These are phyloP conservation scores for Brassica juncea DNA, from an alignment of 345 rosid species.

Conservation along the genomic window DNA sequence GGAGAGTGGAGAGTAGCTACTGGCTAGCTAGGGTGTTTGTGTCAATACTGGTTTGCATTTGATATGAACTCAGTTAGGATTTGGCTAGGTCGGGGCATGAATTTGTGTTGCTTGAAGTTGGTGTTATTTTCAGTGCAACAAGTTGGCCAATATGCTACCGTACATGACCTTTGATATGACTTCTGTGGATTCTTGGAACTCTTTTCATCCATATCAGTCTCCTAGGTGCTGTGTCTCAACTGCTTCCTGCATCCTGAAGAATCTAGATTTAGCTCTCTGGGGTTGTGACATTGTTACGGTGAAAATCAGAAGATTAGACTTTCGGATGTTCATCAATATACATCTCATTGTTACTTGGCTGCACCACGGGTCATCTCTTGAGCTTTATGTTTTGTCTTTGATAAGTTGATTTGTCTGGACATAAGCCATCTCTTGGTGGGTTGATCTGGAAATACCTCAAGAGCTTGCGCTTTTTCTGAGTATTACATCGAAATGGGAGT, in stretches of 20 bases:
- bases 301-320: slow-evolving; percentile 1
- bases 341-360: neutral
- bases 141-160: slow-evolving; percentile 3
- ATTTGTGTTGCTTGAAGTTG: slow-evolving; percentile 6
- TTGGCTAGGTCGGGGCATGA: slow-evolving; percentile 12
- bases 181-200: neutral
- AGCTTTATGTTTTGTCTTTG: neutral
- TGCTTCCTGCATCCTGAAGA: slow-evolving; percentile 8
- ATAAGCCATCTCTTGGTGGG: neutral
- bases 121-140: neutral
- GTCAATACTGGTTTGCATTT: slow-evolving; percentile 5
- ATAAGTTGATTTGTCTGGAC: neutral
- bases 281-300: slow-evolving; percentile 8
- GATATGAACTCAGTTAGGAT: slow-evolving; percentile 12
- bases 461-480: neutral
- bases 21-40: neutral
- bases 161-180: neutral
- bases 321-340: neutral
- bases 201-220: neutral
- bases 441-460: neutral
- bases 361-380: neutral
- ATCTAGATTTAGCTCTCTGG: slow-evolving; percentile 10
- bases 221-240: slow-evolving; percentile 10
- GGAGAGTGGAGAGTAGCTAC: neutral
- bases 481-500: slow-evolving; percentile 4